A percentile compares a stretch with the other conserved stretches of the same genome.
Conservation (phyloP, 805 yeast genomes). For the Candida chauliodis region DNA sequence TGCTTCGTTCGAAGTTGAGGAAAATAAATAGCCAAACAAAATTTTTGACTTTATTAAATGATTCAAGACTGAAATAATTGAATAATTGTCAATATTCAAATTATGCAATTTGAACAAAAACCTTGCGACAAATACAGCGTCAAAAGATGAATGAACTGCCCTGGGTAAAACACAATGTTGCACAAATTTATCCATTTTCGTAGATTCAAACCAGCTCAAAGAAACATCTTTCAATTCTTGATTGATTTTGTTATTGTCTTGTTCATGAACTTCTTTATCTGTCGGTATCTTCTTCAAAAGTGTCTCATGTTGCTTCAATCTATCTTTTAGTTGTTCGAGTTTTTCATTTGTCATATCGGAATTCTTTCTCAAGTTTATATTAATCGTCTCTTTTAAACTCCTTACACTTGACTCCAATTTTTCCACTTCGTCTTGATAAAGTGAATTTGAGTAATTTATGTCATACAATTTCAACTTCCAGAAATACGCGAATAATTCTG, state of each 20-base stretch:
- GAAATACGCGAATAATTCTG: constrained; percentile 50
- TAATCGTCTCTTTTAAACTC: constrained; percentile 33
- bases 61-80: constrained; percentile 39
- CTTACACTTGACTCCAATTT: constrained; percentile 35
- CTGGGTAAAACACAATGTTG: constrained; percentile 74
- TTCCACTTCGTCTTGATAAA: constrained; percentile 48
- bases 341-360: constrained; percentile 18
- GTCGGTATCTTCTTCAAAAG: constrained; percentile 25
- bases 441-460: constrained; percentile 47
- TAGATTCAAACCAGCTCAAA: constrained; percentile 38
- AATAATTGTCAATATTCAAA: constrained; percentile 29
- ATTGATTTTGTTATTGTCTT: constrained; percentile 30
- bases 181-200: constrained; percentile 35
- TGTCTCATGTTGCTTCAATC: constrained; percentile 18
- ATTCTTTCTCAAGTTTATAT: constrained; percentile 21
- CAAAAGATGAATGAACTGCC: constrained; percentile 72
- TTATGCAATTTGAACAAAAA: constrained; percentile 55
- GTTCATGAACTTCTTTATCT: constrained; percentile 45
- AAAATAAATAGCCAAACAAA: constrained; percentile 57
- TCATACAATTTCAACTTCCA: constrained; percentile 78
- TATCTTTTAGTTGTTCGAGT: constrained; percentile 23
- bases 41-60: constrained; percentile 46
- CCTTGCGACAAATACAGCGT: constrained; percentile 66
- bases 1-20: constrained; percentile 73
- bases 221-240: constrained; percentile 25